Evolutionary conservation across 345 rosid species (phyloP).

Genomic region (Dovyalis caffra): DNA sequence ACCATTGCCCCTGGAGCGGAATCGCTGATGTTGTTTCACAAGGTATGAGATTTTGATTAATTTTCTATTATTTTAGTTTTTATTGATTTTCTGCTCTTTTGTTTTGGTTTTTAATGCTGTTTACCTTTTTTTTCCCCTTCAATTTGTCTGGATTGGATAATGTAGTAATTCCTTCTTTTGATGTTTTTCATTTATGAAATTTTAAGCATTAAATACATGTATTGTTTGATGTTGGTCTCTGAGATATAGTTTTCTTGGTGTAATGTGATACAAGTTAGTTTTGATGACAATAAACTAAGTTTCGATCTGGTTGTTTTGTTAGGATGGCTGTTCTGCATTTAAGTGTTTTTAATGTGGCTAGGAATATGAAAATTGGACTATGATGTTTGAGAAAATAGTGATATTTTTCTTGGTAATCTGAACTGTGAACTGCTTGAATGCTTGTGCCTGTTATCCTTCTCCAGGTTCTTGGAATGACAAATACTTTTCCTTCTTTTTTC

Average conservation of each 20-base stretch:
- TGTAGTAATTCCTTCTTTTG: background rate
- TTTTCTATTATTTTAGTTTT: background rate
- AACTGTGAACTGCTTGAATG: background rate
- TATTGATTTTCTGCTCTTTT: background rate
- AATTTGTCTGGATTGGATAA: background rate
- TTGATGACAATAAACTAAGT: background rate
- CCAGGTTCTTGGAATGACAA: background rate
- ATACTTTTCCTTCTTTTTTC: too few relatives aligned
- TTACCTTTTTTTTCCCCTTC: background rate
- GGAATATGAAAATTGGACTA: background rate
- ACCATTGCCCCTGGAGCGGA: constrained; percentile 79
- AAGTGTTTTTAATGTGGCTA: background rate
- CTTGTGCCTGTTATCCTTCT: background rate
- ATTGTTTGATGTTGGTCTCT: background rate
- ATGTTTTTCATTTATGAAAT: background rate
- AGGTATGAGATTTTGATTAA: constrained; percentile 36
- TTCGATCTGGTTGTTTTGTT: background rate
- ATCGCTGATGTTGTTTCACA: constrained; percentile 42
- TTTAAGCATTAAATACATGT: background rate
- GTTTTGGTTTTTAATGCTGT: background rate
- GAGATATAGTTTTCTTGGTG: background rate
- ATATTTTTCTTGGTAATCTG: background rate
- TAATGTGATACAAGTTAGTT: background rate
- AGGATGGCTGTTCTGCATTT: background rate
- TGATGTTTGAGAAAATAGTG: background rate